These are phyloP conservation scores for Yarrowia sp. DNA, from an alignment of 805 yeast genomes.

Conservation along the genomic window DNA sequence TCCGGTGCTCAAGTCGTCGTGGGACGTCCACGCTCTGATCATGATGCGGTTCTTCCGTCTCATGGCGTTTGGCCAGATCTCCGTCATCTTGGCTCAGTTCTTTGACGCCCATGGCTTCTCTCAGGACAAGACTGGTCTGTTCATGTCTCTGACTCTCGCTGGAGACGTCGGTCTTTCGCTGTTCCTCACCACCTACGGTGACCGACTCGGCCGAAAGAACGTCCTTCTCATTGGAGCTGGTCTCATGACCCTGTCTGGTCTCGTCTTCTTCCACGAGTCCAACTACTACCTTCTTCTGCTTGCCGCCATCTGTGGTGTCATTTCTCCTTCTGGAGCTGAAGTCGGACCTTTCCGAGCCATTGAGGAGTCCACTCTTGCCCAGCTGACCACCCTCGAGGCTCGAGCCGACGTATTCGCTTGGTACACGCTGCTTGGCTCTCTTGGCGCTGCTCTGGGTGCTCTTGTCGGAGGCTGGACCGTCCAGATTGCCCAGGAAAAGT, in stretches of 20 bases:
- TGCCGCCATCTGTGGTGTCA: conserved; percentile 84
- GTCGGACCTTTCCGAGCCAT: conserved; percentile 89
- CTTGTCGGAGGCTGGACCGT: conserved; percentile 60
- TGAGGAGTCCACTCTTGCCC: conserved; percentile 84
- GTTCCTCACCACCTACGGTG: conserved; percentile 78
- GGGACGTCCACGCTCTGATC: conserved; percentile 71
- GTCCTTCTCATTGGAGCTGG: conserved; percentile 69
- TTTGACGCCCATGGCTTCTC: conserved; percentile 61
- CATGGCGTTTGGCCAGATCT: conserved; percentile 78
- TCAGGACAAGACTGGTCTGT: conserved; percentile 70
- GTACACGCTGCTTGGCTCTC: conserved; percentile 70
- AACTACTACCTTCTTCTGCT: conserved; percentile 62
- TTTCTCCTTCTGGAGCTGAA: conserved; percentile 88
- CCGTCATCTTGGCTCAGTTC: conserved; percentile 76
- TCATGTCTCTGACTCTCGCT: conserved; percentile 79
- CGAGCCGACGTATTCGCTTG: conserved; percentile 79
- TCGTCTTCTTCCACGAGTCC: conserved; percentile 63
- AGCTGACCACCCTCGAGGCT: conserved; percentile 57
- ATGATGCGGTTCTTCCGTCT: conserved; percentile 71
- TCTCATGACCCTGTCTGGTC: conserved; percentile 73
- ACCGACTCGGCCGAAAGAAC: conserved; percentile 67
- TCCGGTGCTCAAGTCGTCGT: conserved; percentile 32
- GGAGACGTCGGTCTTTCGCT: conserved; percentile 82
- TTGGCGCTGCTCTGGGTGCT: conserved; percentile 79
- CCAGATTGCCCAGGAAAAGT: conserved; percentile 39